These are phyloP conservation scores for Talaromyces adpressus DNA, from an alignment of 495 filamentous ascomycete genomes.

Conservation along the genomic window DNA sequence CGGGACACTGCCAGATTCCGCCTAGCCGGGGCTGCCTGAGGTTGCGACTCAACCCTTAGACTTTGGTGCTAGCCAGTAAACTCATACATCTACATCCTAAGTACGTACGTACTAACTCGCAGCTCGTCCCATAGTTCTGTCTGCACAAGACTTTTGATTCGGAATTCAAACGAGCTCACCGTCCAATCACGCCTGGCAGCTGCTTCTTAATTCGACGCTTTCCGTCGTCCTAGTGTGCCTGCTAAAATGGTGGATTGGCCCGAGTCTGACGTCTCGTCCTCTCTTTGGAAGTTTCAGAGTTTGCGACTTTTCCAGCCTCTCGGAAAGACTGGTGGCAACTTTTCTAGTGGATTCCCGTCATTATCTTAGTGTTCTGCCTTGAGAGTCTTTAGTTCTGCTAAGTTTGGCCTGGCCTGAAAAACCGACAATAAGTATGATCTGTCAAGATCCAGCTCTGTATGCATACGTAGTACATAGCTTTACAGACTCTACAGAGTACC, in stretches of 20 bases:
- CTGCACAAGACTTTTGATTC: background rate
- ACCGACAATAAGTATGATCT: background rate
- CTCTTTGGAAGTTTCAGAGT: background rate
- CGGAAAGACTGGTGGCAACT: constrained; percentile 2
- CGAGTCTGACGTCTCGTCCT: background rate
- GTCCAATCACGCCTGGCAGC: background rate
- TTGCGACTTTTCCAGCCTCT: constrained; percentile 1
- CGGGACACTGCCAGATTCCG: background rate
- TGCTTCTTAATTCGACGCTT: background rate
- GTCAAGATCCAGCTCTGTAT: background rate
- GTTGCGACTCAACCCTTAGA: background rate
- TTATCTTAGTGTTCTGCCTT: background rate
- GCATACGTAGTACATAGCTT: background rate
- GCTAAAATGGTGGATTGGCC: background rate
- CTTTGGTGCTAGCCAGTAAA: background rate
- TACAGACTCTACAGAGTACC: background rate
- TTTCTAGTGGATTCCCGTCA: background rate
- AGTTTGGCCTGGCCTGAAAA: background rate
- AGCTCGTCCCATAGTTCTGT: background rate
- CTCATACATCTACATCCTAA: background rate
- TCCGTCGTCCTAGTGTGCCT: background rate
- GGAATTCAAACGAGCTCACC: background rate
- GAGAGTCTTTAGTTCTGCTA: background rate
- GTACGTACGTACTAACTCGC: too few species aligned
- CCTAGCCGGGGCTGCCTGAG: constrained; percentile 4